Evolutionary conservation across 257 asterid species (phyloP).

Genomic region (Petunia axillaris): DNA sequence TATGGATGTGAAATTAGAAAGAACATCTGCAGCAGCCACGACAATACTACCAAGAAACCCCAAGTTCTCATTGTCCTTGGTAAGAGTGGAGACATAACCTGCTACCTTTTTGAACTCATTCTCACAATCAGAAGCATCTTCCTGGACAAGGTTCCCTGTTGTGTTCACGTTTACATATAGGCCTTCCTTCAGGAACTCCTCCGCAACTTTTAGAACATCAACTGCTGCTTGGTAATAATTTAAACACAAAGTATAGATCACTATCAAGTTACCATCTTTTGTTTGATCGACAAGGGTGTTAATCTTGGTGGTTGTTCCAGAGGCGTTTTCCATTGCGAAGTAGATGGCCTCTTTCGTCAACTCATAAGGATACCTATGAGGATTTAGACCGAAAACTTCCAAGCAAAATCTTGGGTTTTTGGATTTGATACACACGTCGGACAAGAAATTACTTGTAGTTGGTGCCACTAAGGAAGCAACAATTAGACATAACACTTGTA

Average conservation of each 20-base stretch:
- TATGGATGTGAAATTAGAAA: no score
- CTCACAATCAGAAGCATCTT: neutral
- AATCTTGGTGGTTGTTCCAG: neutral
- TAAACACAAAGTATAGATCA: neutral
- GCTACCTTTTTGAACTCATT: neutral
- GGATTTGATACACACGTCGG: neutral
- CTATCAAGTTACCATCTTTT: neutral
- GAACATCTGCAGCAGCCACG: no score
- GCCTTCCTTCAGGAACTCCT: neutral
- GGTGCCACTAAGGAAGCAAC: neutral
- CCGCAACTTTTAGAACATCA: neutral
- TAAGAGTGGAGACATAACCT: slow-evolving; percentile 11
- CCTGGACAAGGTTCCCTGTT: neutral
- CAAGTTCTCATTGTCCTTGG: neutral
- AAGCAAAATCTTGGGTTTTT: neutral
- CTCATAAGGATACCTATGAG: slow-evolving; percentile 1
- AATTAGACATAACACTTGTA: neutral
- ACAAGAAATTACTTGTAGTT: neutral
- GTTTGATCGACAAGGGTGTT: neutral
- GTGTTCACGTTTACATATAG: neutral
- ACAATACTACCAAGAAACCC: neutral
- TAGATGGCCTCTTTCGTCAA: neutral
- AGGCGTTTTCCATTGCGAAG: neutral
- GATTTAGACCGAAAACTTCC: slow-evolving; percentile 2
- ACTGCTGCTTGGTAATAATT: neutral